Evolutionary conservation across 176 grass and related monocot genomes (phyloP).

Genomic region (Aegilops umbellulata): DNA sequence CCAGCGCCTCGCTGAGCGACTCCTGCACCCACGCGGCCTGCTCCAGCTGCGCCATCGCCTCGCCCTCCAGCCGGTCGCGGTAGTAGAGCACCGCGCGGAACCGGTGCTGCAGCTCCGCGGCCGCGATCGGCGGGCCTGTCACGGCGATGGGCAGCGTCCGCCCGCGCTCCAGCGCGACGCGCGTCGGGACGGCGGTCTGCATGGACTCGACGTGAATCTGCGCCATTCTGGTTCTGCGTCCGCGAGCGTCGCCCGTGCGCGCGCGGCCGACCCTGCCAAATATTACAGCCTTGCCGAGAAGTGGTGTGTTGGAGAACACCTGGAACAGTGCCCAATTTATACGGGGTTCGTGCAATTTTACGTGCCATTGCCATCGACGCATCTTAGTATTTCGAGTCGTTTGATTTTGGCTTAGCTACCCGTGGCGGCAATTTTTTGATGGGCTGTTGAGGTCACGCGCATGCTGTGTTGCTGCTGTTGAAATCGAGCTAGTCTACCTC

Average conservation of each 20-base stretch:
- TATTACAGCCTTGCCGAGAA: neutral
- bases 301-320: neutral
- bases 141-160: constrained; percentile 44
- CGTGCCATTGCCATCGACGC: neutral
- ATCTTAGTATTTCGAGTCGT: neutral
- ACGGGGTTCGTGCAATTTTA: neutral
- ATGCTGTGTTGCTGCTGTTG: neutral
- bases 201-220: constrained; percentile 65
- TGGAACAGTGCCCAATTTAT: neutral
- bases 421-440: constrained; percentile 3
- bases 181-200: constrained; percentile 54
- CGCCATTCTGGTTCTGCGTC: neutral
- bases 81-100: constrained; percentile 71
- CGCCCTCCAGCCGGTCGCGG: constrained; percentile 29
- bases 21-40: constrained; percentile 72
- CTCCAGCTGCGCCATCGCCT: constrained; percentile 38
- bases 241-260: no score
- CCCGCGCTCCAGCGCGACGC: constrained; percentile 3
- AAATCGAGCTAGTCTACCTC: neutral
- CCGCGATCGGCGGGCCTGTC: constrained; percentile 12
- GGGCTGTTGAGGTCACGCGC: neutral
- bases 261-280: no score
- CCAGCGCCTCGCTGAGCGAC: constrained; percentile 52
- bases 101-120: constrained; percentile 42
- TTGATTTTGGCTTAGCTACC: constrained; percentile 17